Evolutionary conservation across 768 basidiomycete genomes (phyloP).

Genomic region (Dacryopinax spathularia): DNA sequence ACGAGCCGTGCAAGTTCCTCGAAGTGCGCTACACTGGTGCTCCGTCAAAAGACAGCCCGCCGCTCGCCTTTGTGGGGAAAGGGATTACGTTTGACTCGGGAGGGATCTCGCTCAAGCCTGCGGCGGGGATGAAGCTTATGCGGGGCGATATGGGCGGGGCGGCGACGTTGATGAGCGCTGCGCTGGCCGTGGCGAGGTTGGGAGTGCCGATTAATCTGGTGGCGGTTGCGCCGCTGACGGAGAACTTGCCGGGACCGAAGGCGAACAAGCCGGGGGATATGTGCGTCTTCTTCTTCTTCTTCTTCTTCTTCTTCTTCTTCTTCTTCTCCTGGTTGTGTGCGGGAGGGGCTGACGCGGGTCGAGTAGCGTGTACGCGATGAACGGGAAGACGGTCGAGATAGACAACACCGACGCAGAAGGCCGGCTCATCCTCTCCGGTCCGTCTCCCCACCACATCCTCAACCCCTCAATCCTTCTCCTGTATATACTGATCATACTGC

Average conservation of each 20-base stretch:
- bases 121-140: conserved; percentile 68
- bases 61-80: conserved; percentile 69
- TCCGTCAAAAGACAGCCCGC: conserved; percentile 37
- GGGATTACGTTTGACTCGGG: conserved; percentile 81
- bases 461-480: neutral
- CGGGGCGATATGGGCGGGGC: conserved; percentile 84
- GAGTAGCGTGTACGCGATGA: conserved; percentile 65
- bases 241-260: conserved; percentile 68
- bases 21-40: conserved; percentile 88
- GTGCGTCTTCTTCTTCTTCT: conserved; percentile 27
- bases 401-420: conserved; percentile 84
- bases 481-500: neutral
- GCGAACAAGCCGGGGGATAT: conserved; percentile 71
- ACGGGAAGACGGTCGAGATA: conserved; percentile 65
- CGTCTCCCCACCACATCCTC: too few species aligned
- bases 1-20: conserved; percentile 73
- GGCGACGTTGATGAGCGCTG: conserved; percentile 57
- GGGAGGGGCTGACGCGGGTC: neutral
- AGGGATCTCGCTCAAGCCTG: conserved; percentile 76
- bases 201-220: conserved; percentile 73
- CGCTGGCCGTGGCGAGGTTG: conserved; percentile 67
- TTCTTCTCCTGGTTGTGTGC: neutral
- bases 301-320: neutral
- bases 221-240: conserved; percentile 56
- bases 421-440: conserved; percentile 58